Evolutionary conservation across 192 early-diverging fungal genomes (phyloP), one percentile per base, ranked within the genome.

Genomic region (Coemansia sp.): DNA sequence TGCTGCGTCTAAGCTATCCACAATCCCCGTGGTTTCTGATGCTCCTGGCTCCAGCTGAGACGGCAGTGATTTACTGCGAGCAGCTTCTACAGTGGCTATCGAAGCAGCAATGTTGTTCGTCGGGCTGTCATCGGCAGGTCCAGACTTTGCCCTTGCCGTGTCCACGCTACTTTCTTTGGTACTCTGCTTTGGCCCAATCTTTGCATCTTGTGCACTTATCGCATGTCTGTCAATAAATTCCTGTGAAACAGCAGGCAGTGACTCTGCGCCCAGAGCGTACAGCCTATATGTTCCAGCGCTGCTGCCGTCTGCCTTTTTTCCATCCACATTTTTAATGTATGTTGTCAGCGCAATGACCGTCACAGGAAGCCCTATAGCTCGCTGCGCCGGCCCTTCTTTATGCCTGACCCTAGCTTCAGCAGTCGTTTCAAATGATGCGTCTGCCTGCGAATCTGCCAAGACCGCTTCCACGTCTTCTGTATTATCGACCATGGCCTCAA

Each of bases 291-390:
- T 48, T 18, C 79, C 79, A 8, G 34, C 34, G 8, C 34, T 8
- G 2, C 52, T 16, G 20, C 67, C 72, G 51, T 76, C 73, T 11
- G 48, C 11, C 42, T 45, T 45, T 11, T 45, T 45, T 45, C 42
- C 34, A 3, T 18, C 56, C 31, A 56, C 64, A 10, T 52, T 55
- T 11, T 76, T 76, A n/a, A 82, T 64, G 31, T 82, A 76, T 6
- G 79, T 82, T 3, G 79, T 82, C 55, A 82, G 55, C 59, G 79
- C 79, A 42, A 76, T 38, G 3, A 82, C 51, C 14, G 73, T 52
- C 29, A 61, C 50, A 0, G 78, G 78, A 30, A 81, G 67, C 34
- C 42, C 42, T 14, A 16, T 45, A 12, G 42, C 42, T 45, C 42
- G 50, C 38, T 18, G 60, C 32, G 56, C 32, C n/a, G 51, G 51